Percentiles rank a stretch among this genome's conserved stretches.
phyloP scores from a whole-genome alignment of 2,329 filamentous ascomycete genomes.

The Ramularia endophylla region DNA sequence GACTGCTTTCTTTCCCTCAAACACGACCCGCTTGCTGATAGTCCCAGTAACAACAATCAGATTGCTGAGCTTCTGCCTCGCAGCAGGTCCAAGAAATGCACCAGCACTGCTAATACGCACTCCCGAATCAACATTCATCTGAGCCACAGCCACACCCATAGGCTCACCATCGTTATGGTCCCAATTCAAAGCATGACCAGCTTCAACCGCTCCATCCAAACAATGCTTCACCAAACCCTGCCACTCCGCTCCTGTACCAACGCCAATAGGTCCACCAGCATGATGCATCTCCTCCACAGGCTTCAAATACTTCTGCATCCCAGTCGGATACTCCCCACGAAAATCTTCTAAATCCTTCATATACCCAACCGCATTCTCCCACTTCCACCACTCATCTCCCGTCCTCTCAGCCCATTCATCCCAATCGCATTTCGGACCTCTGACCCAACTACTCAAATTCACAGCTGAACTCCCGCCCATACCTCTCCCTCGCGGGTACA shows the following conservation, averaged over 20 bases:
- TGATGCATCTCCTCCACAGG: conserved; percentile 9
- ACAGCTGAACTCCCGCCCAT: conserved; percentile 1
- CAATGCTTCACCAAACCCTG: conserved; percentile 10
- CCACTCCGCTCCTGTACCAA: conserved; percentile 5
- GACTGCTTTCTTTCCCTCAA: conserved; percentile 6
- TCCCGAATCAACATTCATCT: conserved; percentile 9
- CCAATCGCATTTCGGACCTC: too few relatives aligned
- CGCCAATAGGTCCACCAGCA: conserved; percentile 9
- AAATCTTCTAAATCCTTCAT: conserved; percentile 9
- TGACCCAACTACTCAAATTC: conserved; percentile 1
- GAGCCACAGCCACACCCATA: conserved; percentile 6
- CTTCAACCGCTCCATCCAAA: conserved; percentile 3
- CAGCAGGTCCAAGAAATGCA: conserved; percentile 4
- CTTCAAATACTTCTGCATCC: conserved; percentile 12
- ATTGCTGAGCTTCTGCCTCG: conserved; percentile 1
- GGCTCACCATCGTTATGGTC: conserved; percentile 8
- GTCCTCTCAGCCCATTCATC: neutral
- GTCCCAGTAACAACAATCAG: conserved; percentile 4
- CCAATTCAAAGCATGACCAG: conserved; percentile 3
- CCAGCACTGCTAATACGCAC: conserved; percentile 4
- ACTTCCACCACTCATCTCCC: neutral
- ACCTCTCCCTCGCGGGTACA: conserved; percentile 4
- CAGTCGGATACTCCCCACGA: conserved; percentile 12
- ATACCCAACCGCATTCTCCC: conserved; percentile 1
- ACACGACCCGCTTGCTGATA: conserved; percentile 4